Evolutionary conservation across 495 filamentous ascomycete genomes (phyloP).

Genomic region (Neurospora tetraspora): DNA sequence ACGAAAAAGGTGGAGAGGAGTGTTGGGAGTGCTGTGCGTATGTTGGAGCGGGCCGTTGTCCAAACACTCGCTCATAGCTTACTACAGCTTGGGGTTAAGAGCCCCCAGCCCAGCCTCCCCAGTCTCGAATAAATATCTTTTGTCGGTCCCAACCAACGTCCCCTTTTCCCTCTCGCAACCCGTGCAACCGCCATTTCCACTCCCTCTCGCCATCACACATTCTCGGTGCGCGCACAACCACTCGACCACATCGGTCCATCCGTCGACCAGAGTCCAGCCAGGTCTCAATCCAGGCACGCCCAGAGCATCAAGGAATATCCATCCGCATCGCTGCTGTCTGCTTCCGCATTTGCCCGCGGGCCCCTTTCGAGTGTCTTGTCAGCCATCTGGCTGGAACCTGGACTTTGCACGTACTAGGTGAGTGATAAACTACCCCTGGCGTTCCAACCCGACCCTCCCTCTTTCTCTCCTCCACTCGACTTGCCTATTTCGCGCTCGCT

Average conservation of each 20-base stretch:
- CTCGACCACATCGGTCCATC: background rate
- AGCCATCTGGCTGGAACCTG: background rate
- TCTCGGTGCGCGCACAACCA: background rate
- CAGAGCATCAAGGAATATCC: background rate
- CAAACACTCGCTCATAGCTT: background rate
- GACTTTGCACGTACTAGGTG: background rate
- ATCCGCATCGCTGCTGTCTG: background rate
- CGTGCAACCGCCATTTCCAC: background rate
- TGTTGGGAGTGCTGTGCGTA: background rate
- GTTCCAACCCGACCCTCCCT: background rate
- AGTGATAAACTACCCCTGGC: background rate
- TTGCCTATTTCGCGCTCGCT: background rate
- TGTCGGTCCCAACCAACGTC: background rate
- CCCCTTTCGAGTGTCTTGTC: background rate
- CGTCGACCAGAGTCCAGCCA: background rate
- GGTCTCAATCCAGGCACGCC: background rate
- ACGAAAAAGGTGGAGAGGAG: background rate
- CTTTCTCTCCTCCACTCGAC: background rate
- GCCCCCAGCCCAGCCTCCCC: background rate
- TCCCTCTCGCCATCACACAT: background rate
- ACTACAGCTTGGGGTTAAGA: background rate
- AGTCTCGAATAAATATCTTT: background rate
- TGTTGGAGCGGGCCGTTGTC: background rate
- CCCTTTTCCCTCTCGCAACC: background rate
- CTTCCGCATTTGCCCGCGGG: background rate